These are phyloP conservation scores for Aspergillus awamori DNA, from an alignment of 2,329 filamentous ascomycete species.

Conservation along the genomic window DNA sequence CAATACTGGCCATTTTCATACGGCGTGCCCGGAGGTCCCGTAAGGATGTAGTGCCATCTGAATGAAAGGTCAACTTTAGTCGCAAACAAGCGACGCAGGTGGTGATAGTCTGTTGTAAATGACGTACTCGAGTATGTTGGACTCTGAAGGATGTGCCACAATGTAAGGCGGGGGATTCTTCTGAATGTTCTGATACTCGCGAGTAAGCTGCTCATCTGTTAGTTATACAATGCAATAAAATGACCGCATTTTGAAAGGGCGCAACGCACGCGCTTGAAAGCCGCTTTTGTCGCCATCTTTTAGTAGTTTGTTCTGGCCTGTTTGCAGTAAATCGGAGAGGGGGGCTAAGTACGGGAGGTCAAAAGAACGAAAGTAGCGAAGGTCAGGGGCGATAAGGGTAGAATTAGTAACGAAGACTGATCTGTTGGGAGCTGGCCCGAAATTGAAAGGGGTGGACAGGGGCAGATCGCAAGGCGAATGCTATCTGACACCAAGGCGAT, in stretches of 20 bases:
- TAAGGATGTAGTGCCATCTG: conserved; percentile 94
- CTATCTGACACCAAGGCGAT: background rate
- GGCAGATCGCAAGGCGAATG: background rate
- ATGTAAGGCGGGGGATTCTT: conserved; percentile 87
- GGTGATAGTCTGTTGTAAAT: background rate
- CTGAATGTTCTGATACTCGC: conserved; percentile 66
- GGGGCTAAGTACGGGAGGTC: background rate
- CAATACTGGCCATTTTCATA: conserved; percentile 97
- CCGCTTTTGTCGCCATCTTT: conserved; percentile 70
- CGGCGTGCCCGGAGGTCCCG: conserved; percentile 88
- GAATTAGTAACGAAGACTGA: background rate
- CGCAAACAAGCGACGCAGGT: background rate
- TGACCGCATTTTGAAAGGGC: background rate
- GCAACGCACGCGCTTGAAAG: conserved; percentile 67
- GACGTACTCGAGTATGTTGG: conserved; percentile 85
- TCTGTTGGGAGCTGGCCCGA: background rate
- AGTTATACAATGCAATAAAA: conserved; percentile 14
- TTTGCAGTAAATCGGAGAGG: background rate
- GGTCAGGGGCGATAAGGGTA: background rate
- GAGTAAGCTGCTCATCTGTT: conserved; percentile 53
- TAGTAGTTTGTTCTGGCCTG: conserved; percentile 14
- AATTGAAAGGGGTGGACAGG: background rate
- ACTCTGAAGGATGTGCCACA: conserved; percentile 82
- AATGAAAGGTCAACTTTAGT: conserved; percentile 21
- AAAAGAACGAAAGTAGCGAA: background rate